Conservation (phyloP, 2,329 filamentous ascomycete species). For the Neofusicoccum sp. region DNA sequence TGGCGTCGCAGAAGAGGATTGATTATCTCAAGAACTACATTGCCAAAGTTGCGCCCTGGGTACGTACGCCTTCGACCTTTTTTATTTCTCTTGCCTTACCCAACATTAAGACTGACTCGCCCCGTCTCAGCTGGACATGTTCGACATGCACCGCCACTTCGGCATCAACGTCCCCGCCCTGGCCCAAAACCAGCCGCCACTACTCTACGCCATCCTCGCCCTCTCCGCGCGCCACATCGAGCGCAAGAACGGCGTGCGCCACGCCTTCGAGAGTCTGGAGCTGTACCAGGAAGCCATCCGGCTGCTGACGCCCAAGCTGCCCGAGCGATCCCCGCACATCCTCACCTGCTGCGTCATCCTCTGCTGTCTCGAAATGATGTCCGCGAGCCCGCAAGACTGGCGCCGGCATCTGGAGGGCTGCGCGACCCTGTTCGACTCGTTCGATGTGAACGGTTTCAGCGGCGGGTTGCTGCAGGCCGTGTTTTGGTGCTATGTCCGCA, state of each 20-base stretch:
- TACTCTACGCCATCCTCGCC: constrained; percentile 55
- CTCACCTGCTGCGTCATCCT: constrained; percentile 58
- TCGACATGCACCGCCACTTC: constrained; percentile 54
- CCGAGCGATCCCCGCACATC: constrained; percentile 52
- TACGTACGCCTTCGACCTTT: constrained; percentile 21
- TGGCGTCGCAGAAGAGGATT: constrained; percentile 29
- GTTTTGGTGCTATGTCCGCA: constrained; percentile 59
- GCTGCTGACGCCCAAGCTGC: constrained; percentile 51
- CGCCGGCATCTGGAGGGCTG: constrained; percentile 57
- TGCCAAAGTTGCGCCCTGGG: constrained; percentile 34
- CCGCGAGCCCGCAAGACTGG: constrained; percentile 48
- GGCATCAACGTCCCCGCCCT: constrained; percentile 52
- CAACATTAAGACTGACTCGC: neutral
- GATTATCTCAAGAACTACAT: constrained; percentile 37
- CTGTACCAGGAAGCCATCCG: constrained; percentile 58
- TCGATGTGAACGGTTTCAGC: constrained; percentile 55
- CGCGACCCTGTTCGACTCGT: constrained; percentile 53
- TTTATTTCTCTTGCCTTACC: too few relatives aligned
- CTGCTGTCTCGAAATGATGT: constrained; percentile 57
- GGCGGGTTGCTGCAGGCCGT: constrained; percentile 54
- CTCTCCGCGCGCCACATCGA: constrained; percentile 57
- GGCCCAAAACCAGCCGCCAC: constrained; percentile 47
- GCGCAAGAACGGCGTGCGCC: constrained; percentile 37
- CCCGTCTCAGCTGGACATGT: constrained; percentile 52
- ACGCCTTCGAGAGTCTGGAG: constrained; percentile 47